phyloP scores from a whole-genome alignment of 495 filamentous ascomycete genomes.

The Lepidopterella palustris region DNA sequence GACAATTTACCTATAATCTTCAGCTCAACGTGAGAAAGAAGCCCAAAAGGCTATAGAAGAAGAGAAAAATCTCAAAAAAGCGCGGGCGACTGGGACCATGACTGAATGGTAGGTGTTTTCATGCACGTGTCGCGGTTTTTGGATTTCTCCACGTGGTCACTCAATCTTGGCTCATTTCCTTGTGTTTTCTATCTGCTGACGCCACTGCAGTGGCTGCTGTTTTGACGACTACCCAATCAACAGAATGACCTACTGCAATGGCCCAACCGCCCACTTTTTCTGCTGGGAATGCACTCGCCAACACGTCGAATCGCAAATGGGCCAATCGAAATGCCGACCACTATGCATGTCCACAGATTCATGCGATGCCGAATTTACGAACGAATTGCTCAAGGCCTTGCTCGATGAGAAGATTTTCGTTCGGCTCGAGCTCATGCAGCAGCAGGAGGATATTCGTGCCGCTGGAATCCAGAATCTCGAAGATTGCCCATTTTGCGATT shows the following conservation, averaged over 20 bases:
- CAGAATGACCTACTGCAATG: conserved; percentile 61
- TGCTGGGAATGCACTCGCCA: conserved; percentile 59
- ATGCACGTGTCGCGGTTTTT: not conserved
- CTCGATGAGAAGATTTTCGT: conserved; percentile 52
- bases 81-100: conserved; percentile 34
- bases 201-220: conserved; percentile 47
- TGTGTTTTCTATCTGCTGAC: not conserved
- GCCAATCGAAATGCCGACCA: conserved; percentile 55
- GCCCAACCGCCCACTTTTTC: conserved; percentile 54
- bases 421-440: conserved; percentile 60
- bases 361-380: conserved; percentile 47
- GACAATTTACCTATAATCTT: not conserved
- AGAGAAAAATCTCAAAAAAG: conserved; percentile 41
- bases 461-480: conserved; percentile 34
- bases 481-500: conserved; percentile 76
- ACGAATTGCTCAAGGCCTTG: conserved; percentile 48
- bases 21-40: conserved; percentile 14
- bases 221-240: conserved; percentile 59
- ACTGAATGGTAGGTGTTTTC: conserved; percentile 43
- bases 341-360: conserved; percentile 48
- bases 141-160: not conserved
- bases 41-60: conserved; percentile 37
- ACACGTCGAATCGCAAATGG: conserved; percentile 62
- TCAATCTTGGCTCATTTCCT: not conserved
- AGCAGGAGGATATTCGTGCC: conserved; percentile 55